Percentiles rank a stretch among this genome's conserved stretches.
Conservation (phyloP, 2,329 filamentous ascomycete species). For the Sporothrix dimorphospora region DNA sequence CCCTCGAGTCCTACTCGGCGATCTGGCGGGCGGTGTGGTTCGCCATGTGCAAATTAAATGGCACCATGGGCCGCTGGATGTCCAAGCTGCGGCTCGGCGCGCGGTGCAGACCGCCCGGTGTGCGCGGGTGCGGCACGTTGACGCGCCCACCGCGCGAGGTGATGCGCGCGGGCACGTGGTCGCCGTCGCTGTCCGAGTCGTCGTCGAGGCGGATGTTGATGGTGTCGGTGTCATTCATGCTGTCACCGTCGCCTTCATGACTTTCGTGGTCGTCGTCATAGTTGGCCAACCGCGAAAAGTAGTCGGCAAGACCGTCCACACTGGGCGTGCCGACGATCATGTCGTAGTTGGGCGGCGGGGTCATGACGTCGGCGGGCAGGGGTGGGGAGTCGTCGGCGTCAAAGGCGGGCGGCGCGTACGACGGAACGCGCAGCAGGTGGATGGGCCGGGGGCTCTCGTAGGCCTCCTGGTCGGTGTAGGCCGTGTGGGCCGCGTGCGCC, state of each 20-base stretch:
- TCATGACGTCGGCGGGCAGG: slow-evolving; percentile 52
- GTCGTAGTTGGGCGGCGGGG: slow-evolving; percentile 85
- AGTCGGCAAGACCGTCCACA: slow-evolving; percentile 76
- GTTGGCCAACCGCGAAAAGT: slow-evolving; percentile 79
- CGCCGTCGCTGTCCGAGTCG: slow-evolving; percentile 45
- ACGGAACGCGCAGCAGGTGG: slow-evolving; percentile 79
- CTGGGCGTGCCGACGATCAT: slow-evolving; percentile 70
- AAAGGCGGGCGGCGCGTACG: slow-evolving; percentile 86
- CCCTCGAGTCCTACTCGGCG: neutral
- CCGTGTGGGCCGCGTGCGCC: slow-evolving; percentile 21
- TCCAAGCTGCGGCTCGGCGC: slow-evolving; percentile 62
- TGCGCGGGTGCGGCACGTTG: slow-evolving; percentile 61
- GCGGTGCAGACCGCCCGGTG: slow-evolving; percentile 52
- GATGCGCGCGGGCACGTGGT: slow-evolving; percentile 47
- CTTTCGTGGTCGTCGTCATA: slow-evolving; percentile 56
- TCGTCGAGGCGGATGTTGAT: slow-evolving; percentile 41
- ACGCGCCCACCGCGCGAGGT: slow-evolving; percentile 58
- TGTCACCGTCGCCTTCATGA: slow-evolving; percentile 10
- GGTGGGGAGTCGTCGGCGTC: slow-evolving; percentile 78
- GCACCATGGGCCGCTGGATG: slow-evolving; percentile 50
- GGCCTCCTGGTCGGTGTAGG: slow-evolving; percentile 34
- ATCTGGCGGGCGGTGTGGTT: slow-evolving; percentile 23
- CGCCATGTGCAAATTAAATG: slow-evolving; percentile 41
- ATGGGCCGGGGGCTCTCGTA: slow-evolving; percentile 66
- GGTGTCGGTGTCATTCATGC: neutral